A percentile compares a stretch with the other conserved stretches of the same genome.
These are phyloP conservation scores for Lasiodiplodia sp. DNA, from an alignment of 2,329 filamentous ascomycete genomes.

Conservation along the genomic window DNA sequence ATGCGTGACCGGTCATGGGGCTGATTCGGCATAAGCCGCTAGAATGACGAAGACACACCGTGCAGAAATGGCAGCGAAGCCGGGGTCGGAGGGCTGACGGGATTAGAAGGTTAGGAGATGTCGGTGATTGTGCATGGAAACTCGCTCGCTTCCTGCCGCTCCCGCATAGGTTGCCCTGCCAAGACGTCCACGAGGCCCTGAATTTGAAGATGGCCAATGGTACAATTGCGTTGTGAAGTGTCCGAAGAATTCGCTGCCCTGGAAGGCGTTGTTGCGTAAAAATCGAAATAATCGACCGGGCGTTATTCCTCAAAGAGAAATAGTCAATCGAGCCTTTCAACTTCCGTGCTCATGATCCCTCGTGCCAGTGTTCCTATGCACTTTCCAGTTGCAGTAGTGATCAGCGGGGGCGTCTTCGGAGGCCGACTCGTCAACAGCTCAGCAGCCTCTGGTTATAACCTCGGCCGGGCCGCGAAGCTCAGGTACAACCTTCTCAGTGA, in stretches of 20 bases:
- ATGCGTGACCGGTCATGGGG: neutral
- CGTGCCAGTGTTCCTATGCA: too few species aligned
- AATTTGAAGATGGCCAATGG: neutral
- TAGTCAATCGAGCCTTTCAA: too few species aligned
- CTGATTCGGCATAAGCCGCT: neutral
- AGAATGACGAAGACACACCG: neutral
- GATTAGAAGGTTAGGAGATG: constrained; percentile 10
- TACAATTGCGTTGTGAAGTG: neutral
- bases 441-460: too few species aligned
- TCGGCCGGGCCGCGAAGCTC: too few species aligned
- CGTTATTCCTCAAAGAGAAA: too few species aligned
- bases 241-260: neutral
- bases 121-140: neutral
- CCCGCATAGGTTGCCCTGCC: constrained; percentile 14
- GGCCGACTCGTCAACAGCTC: too few species aligned
- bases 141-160: constrained; percentile 19
- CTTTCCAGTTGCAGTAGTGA: too few species aligned
- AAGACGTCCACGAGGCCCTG: neutral
- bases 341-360: too few species aligned
- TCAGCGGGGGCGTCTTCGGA: too few species aligned
- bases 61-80: neutral
- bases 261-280: too few species aligned
- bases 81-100: neutral
- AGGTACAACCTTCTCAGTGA: too few species aligned
- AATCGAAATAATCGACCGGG: too few species aligned